phyloP scores from a whole-genome alignment of 2,329 filamentous ascomycete genomes.

The Fusarium metavorans region DNA sequence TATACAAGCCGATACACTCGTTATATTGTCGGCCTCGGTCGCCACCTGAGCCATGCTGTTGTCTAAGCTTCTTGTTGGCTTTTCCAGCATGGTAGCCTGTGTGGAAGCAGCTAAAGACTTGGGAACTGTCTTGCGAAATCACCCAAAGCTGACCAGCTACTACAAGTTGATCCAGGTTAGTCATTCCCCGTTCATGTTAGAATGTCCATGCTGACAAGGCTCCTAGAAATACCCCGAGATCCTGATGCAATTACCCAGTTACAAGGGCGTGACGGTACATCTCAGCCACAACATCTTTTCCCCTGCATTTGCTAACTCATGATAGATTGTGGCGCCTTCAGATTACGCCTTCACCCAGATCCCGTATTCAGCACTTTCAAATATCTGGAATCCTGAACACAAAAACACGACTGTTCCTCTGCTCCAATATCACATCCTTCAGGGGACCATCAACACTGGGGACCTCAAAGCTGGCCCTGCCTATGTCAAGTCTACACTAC shows the following conservation, averaged over 20 bases:
- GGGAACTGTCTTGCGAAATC: conserved; percentile 52
- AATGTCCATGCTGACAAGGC: background rate
- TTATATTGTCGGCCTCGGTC: background rate
- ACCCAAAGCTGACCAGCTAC: conserved; percentile 58
- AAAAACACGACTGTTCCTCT: conserved; percentile 60
- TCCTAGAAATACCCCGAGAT: conserved; percentile 60
- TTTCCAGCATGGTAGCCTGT: conserved; percentile 39
- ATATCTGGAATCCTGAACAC: conserved; percentile 60
- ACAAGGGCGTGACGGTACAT: conserved; percentile 59
- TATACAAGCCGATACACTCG: background rate
- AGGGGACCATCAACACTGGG: conserved; percentile 59
- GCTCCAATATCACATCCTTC: conserved; percentile 72
- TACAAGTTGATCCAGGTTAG: conserved; percentile 57
- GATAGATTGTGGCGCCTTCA: conserved; percentile 66
- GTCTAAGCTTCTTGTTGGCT: conserved; percentile 28
- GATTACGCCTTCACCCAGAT: conserved; percentile 69
- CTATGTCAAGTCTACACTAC: conserved; percentile 57
- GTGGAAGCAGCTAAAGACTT: conserved; percentile 49
- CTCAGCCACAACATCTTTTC: background rate
- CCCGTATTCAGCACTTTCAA: conserved; percentile 62
- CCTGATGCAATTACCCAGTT: conserved; percentile 57
- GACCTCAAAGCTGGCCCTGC: conserved; percentile 53
- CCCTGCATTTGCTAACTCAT: background rate
- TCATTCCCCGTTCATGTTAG: background rate
- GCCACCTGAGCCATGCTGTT: conserved; percentile 29